Percentiles rank a stretch among this genome's conserved stretches.
Conservation (phyloP, 106 monocot species). For the Vanilla planifolia region DNA sequence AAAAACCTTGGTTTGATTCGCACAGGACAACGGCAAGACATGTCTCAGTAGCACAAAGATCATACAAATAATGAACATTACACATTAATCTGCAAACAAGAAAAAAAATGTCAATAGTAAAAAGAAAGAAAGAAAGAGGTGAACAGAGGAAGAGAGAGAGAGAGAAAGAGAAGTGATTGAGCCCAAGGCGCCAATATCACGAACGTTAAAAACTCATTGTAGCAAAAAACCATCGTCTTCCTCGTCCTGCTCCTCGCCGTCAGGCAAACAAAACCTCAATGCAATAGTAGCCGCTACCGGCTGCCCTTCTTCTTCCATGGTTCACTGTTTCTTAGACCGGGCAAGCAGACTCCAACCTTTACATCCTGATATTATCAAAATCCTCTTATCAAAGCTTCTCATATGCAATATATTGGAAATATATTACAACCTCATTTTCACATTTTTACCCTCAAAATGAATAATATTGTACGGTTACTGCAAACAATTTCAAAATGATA, state of each 20-base stretch:
- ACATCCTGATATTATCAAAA: too few species aligned
- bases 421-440: too few species aligned
- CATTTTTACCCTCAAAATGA: too few species aligned
- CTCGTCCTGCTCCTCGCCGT: conserved; percentile 2
- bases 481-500: too few species aligned
- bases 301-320: background rate
- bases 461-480: too few species aligned
- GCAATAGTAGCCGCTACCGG: background rate
- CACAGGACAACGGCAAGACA: background rate
- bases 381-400: too few species aligned
- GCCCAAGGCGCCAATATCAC: conserved; percentile 9
- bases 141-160: background rate
- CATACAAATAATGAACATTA: background rate
- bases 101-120: too few species aligned
- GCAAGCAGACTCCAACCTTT: too few species aligned
- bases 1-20: background rate
- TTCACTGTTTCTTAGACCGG: background rate
- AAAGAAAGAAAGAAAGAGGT: background rate
- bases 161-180: background rate
- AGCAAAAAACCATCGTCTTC: background rate
- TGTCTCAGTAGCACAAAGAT: background rate
- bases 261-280: background rate
- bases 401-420: too few species aligned
- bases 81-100: too few species aligned
- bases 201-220: background rate